Base-by-base conservation (phyloP, 1,139 yeast species). In the Geotrichum siamense region DNA sequence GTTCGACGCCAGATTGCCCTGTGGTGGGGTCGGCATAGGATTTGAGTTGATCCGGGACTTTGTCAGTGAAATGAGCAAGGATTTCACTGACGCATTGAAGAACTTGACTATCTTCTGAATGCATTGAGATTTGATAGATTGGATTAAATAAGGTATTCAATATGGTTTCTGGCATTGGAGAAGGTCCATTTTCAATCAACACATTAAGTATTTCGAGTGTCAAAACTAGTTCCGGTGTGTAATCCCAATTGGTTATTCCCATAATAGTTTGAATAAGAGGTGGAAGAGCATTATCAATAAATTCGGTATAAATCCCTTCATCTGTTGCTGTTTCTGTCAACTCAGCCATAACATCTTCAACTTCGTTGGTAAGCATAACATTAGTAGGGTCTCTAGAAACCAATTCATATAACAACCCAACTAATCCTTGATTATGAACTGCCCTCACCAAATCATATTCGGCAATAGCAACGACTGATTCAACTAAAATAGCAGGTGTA, bases 1-100 rank as follows among this genome's bases (percentile, higher is more conserved):
- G 64, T 37, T 75, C 74, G 44, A 78, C 59, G 1, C 86, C 86
- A 2, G 72, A 53, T 41, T 68, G 64, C 5, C 68, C 65, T 2
- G 70, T 57, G n/a, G 67, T 64, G 41, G 65, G 68, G 10, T 51
- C 56, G 50, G 42, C 10, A 43, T 71, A 75, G 2, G 62, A 58
- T 5, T 67, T 57, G 43, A 82, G 70, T 27, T 68, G 67, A 1
- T 64, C 56, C 0, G 78, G 61, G 0, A 76, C 62, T 40, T 73
- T 76, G 47, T 71, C 72, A 20, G 86, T 67, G 39, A 87, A 62
- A 23, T 74, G 75, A 48, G 79, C 77, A 54, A 84, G 76, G 1
- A 82, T 79, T 50, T 83, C 89, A 0, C 93, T 83, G 1, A 89
- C 81, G 13, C 79, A 70, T 60, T 87, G 95, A 31, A 87, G 64